These are phyloP conservation scores for Protomyces inouyei DNA, from an alignment of 1,139 yeast genomes.

Conservation along the genomic window DNA sequence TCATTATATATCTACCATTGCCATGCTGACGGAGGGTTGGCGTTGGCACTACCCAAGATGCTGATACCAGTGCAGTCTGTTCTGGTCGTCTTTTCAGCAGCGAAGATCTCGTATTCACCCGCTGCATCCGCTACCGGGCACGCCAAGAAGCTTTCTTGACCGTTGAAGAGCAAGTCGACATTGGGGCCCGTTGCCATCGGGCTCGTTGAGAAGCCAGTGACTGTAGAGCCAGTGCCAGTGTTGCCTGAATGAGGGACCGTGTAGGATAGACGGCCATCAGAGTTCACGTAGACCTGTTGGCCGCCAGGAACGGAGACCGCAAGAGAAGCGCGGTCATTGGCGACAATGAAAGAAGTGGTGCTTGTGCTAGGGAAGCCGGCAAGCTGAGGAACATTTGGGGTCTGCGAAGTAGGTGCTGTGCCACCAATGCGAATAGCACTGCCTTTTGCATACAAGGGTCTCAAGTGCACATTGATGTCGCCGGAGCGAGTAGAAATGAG, in stretches of 20 bases:
- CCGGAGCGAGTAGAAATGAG: conserved; percentile 9
- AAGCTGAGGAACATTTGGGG: not conserved
- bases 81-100: conserved; percentile 4
- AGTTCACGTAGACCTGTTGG: conserved; percentile 10
- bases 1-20: not conserved
- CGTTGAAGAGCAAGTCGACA: not conserved
- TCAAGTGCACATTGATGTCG: conserved; percentile 1
- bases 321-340: not conserved
- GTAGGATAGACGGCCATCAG: conserved; percentile 11
- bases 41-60: not conserved
- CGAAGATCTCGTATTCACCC: conserved; percentile 3
- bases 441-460: not conserved
- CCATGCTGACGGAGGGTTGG: conserved; percentile 2
- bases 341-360: conserved; percentile 1
- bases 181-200: not conserved
- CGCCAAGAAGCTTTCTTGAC: conserved; percentile 6
- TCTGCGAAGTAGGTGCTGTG: not conserved
- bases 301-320: conserved; percentile 15
- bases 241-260: conserved; percentile 13
- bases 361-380: conserved; percentile 6
- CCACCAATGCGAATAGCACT: conserved; percentile 15
- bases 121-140: not conserved
- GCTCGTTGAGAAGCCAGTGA: conserved; percentile 5
- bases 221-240: not conserved
- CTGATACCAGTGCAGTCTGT: conserved; percentile 21